phyloP scores from a whole-genome alignment of 768 basidiomycete species.

The Tylopilus cervinicoccineus region DNA sequence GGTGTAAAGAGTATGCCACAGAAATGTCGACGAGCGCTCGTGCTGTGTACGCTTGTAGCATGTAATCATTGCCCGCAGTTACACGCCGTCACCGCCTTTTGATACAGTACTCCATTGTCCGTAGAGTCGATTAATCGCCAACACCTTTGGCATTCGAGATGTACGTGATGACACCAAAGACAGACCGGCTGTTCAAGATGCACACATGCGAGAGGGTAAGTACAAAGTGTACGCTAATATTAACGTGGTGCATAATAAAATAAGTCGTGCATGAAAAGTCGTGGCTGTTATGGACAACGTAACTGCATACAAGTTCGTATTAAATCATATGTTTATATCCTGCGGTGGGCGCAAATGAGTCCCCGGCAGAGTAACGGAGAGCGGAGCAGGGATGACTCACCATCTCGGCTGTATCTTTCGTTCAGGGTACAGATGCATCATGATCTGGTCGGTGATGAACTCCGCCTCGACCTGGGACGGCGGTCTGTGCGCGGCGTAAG shows the following conservation, averaged over 20 bases:
- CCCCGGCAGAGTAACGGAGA: not conserved
- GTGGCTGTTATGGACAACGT: constrained; percentile 10
- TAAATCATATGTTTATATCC: constrained; percentile 18
- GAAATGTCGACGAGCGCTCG: not conserved
- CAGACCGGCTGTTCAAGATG: constrained; percentile 22
- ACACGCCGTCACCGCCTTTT: not conserved
- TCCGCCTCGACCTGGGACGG: constrained; percentile 31
- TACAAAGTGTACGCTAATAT: constrained; percentile 19
- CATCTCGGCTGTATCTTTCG: constrained; percentile 31
- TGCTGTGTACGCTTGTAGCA: not conserved
- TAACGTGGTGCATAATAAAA: constrained; percentile 13
- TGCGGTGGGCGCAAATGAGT: constrained; percentile 1
- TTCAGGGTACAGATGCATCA: constrained; percentile 34
- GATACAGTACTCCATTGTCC: not conserved
- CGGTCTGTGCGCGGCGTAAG: constrained; percentile 12
- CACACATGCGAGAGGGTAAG: constrained; percentile 12
- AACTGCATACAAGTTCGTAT: constrained; percentile 2
- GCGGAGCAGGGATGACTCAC: constrained; percentile 14
- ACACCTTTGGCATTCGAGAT: not conserved
- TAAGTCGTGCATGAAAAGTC: constrained; percentile 5
- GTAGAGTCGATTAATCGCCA: not conserved
- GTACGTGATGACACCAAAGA: not conserved
- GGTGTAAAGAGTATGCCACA: not conserved
- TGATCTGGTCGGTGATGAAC: constrained; percentile 31
- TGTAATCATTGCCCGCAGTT: not conserved